Conservation (phyloP, 371 early-diverging fungal genomes). For the Haplosporangium sp. region DNA sequence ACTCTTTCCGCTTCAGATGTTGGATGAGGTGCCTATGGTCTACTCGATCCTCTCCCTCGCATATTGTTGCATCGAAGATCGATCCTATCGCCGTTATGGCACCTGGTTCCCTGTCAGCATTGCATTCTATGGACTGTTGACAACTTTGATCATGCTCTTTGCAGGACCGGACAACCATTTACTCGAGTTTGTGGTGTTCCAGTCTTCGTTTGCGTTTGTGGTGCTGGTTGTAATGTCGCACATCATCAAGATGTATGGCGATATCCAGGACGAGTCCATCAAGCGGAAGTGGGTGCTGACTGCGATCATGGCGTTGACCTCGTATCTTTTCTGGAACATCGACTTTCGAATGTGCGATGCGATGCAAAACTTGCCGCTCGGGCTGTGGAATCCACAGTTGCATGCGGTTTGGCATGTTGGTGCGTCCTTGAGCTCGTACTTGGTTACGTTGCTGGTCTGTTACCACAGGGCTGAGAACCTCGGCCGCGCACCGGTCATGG, state of each 20-base stretch:
- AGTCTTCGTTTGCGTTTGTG: slow-evolving; percentile 46
- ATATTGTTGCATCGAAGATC: slow-evolving; percentile 46
- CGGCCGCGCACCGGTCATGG: slow-evolving; percentile 28
- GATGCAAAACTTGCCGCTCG: slow-evolving; percentile 43
- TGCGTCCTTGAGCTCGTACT: slow-evolving; percentile 38
- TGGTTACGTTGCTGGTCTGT: slow-evolving; percentile 39
- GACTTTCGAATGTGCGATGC: slow-evolving; percentile 39
- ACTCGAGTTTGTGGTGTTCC: slow-evolving; percentile 52
- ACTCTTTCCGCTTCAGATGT: slow-evolving; percentile 66
- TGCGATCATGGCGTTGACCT: background rate
- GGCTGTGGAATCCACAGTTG: slow-evolving; percentile 56
- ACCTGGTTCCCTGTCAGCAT: slow-evolving; percentile 48
- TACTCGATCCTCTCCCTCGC: slow-evolving; percentile 42
- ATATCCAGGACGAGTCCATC: slow-evolving; percentile 16
- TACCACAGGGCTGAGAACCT: slow-evolving; percentile 45
- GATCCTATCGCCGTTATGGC: slow-evolving; percentile 41
- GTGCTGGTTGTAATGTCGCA: slow-evolving; percentile 41
- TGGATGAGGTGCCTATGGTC: slow-evolving; percentile 82
- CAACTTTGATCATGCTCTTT: slow-evolving; percentile 44
- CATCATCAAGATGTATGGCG: slow-evolving; percentile 39
- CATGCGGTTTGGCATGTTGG: slow-evolving; percentile 60
- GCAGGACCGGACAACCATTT: slow-evolving; percentile 47
- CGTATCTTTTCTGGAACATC: slow-evolving; percentile 36
- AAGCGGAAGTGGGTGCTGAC: slow-evolving; percentile 17
- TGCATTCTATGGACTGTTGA: slow-evolving; percentile 44